Evolutionary conservation across 2,329 filamentous ascomycete species (phyloP).

Genomic region (Aspergillus bombycis): DNA sequence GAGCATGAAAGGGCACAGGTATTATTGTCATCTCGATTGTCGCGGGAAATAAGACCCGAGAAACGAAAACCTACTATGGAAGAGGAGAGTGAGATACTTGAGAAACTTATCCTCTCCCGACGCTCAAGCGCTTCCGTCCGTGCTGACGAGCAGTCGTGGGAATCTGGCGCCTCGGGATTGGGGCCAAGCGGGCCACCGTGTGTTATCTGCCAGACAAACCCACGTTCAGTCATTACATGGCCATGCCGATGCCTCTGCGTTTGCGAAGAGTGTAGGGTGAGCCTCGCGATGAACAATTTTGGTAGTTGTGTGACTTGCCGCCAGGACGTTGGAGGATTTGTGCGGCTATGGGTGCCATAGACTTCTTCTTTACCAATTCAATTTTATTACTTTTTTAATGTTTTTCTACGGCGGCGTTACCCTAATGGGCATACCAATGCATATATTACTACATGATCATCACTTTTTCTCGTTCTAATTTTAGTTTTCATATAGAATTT

Average conservation of each 20-base stretch:
- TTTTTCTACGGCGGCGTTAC: not conserved
- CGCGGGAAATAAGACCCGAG: slow-evolving; percentile 28
- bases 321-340: slow-evolving; percentile 84
- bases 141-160: slow-evolving; percentile 56
- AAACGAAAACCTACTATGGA: slow-evolving; percentile 45
- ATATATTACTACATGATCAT: not conserved
- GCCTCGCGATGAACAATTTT: slow-evolving; percentile 95
- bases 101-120: slow-evolving; percentile 61
- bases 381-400: not conserved
- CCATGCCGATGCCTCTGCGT: slow-evolving; percentile 92
- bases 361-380: not conserved
- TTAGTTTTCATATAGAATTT: not conserved
- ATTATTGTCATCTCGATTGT: slow-evolving; percentile 54
- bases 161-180: slow-evolving; percentile 71
- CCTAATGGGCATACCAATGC: not conserved
- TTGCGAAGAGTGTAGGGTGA: slow-evolving; percentile 93
- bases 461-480: not conserved
- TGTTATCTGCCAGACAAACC: slow-evolving; percentile 87
- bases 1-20: slow-evolving; percentile 72
- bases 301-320: slow-evolving; percentile 95
- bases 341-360: slow-evolving; percentile 82
- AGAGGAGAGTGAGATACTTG: slow-evolving; percentile 62
- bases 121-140: slow-evolving; percentile 39
- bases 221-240: slow-evolving; percentile 90
- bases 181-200: slow-evolving; percentile 79